Evolutionary conservation across 495 filamentous ascomycete genomes (phyloP).

Genomic region (Neurospora hispaniola): DNA sequence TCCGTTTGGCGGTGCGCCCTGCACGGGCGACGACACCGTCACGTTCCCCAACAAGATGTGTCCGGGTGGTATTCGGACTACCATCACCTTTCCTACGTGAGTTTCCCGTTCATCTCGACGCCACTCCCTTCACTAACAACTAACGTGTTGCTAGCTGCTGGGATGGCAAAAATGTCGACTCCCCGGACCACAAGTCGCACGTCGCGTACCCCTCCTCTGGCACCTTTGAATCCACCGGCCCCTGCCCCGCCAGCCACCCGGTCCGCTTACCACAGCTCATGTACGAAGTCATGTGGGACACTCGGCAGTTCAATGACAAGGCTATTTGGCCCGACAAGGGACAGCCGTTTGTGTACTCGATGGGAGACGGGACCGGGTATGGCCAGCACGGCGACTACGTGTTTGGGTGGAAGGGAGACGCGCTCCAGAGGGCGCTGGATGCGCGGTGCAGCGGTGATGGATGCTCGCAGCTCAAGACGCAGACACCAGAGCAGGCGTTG

Average conservation of each 20-base stretch:
- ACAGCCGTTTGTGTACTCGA: constrained; percentile 37
- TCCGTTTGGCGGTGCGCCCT: constrained; percentile 42
- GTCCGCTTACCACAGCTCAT: constrained; percentile 37
- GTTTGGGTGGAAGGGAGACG: constrained; percentile 42
- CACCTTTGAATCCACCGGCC: constrained; percentile 26
- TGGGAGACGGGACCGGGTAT: constrained; percentile 37
- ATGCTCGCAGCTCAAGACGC: constrained; percentile 27
- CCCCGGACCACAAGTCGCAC: constrained; percentile 41
- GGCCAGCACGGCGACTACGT: constrained; percentile 42
- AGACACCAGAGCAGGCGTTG: constrained; percentile 21
- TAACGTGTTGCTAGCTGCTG: constrained; percentile 23
- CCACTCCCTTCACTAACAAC: too few species aligned
- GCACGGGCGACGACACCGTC: constrained; percentile 38
- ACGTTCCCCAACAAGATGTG: constrained; percentile 31
- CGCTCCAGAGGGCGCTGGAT: constrained; percentile 39
- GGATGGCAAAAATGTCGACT: constrained; percentile 47
- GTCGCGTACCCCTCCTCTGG: constrained; percentile 33
- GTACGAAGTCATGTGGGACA: constrained; percentile 43
- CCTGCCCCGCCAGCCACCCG: constrained; percentile 38
- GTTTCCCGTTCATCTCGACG: too few species aligned
- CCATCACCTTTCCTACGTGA: constrained; percentile 37
- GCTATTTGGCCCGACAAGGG: constrained; percentile 33
- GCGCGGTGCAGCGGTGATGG: constrained; percentile 30
- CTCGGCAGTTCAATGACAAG: constrained; percentile 32
- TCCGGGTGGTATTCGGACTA: constrained; percentile 37